Percentiles rank a stretch among this genome's conserved stretches.
Evolutionary conservation across 192 early-diverging fungal species (phyloP).

Genomic region (Podochytrium sp.): DNA sequence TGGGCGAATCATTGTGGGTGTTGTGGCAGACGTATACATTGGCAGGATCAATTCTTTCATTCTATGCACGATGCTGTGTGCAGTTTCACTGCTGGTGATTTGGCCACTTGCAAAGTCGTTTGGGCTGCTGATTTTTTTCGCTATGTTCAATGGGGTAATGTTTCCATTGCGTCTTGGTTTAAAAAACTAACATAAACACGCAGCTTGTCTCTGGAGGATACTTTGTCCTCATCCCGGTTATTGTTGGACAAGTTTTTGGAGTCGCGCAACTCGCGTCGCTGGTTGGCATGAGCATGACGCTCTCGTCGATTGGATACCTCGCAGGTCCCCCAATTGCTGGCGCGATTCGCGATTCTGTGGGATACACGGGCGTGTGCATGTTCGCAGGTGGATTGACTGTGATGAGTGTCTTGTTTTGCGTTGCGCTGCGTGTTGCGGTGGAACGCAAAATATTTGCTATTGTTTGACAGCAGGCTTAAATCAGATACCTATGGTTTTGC

Average conservation of each 20-base stretch:
- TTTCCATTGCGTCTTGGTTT: too few relatives aligned
- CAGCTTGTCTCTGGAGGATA: conserved; percentile 47
- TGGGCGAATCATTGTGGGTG: conserved; percentile 68
- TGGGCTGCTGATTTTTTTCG: conserved; percentile 38
- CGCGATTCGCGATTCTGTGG: not conserved
- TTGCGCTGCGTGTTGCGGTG: not conserved
- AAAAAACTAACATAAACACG: not conserved
- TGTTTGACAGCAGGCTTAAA: conserved; percentile 4
- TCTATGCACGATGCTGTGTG: conserved; percentile 40
- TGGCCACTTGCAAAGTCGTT: conserved; percentile 57
- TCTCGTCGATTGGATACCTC: conserved; percentile 27
- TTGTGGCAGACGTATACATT: conserved; percentile 57
- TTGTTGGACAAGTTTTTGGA: conserved; percentile 27
- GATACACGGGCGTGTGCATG: not conserved
- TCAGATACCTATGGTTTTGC: not conserved
- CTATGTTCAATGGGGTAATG: conserved; percentile 44
- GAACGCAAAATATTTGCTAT: not conserved
- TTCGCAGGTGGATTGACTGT: conserved; percentile 10
- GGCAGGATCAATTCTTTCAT: conserved; percentile 70
- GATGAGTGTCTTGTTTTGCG: not conserved
- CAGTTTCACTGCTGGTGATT: conserved; percentile 36
- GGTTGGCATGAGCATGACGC: conserved; percentile 10
- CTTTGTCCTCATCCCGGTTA: conserved; percentile 46
- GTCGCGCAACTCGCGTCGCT: conserved; percentile 18
- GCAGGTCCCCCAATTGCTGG: conserved; percentile 26